Conservation (phyloP, 805 yeast species). For the Metschnikowia picachoensis region DNA sequence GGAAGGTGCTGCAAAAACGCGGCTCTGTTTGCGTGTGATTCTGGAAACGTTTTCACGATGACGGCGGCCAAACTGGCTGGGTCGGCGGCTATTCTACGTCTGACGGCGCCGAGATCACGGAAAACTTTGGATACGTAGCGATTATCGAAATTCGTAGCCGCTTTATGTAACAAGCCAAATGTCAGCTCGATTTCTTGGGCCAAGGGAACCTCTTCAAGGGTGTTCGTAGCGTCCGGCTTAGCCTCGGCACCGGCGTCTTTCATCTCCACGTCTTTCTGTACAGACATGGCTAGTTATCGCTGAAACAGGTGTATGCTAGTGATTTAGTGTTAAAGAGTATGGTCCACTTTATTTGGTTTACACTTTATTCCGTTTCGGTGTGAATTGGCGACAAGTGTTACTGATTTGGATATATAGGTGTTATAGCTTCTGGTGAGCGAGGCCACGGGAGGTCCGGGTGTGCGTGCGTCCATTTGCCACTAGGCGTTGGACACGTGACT, state of each 20-base stretch:
- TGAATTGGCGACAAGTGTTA: too few relatives aligned
- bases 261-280: conserved; percentile 17
- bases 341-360: too few relatives aligned
- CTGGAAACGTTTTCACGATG: conserved; percentile 54
- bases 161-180: conserved; percentile 52
- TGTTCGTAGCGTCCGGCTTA: not conserved
- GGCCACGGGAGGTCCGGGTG: too few relatives aligned
- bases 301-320: too few relatives aligned
- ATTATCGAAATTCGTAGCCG: conserved; percentile 74
- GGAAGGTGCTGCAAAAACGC: conserved; percentile 28
- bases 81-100: conserved; percentile 53
- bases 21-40: conserved; percentile 38
- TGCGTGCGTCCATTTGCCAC: too few relatives aligned
- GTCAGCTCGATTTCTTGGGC: conserved; percentile 37
- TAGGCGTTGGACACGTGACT: too few relatives aligned
- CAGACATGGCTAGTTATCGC: not conserved
- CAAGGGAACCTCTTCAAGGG: conserved; percentile 12
- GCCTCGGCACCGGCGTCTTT: conserved; percentile 11
- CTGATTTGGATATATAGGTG: too few relatives aligned
- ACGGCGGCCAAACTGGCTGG: conserved; percentile 50
- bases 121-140: conserved; percentile 82
- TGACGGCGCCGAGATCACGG: conserved; percentile 73
- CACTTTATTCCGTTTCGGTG: too few relatives aligned
- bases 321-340: too few relatives aligned
- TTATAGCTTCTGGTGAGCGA: too few relatives aligned